Evolutionary conservation across 164 flowering plant genomes (phyloP).

Genomic region (Brasenia schreberi): DNA sequence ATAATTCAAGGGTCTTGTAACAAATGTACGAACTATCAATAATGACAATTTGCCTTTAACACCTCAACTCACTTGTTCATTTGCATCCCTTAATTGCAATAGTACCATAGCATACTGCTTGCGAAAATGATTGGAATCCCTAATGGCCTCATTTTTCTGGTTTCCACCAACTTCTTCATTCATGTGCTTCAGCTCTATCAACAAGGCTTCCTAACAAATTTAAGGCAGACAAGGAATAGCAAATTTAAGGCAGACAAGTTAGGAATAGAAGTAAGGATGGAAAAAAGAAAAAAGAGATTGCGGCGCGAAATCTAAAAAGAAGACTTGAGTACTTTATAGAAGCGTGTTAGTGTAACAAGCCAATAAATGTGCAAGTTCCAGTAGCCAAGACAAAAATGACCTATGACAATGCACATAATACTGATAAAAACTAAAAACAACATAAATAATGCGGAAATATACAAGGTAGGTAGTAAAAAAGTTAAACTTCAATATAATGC

Average conservation of each 20-base stretch:
- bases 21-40: background rate
- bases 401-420: too few species aligned
- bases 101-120: constrained; percentile 50
- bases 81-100: constrained; percentile 39
- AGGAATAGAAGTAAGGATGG: background rate
- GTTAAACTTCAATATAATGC: too few species aligned
- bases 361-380: too few species aligned
- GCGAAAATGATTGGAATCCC: constrained; percentile 35
- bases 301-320: too few species aligned
- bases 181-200: constrained; percentile 47
- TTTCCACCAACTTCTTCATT: constrained; percentile 41
- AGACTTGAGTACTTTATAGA: too few species aligned
- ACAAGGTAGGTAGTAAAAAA: too few species aligned
- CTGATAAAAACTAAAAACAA: too few species aligned
- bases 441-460: too few species aligned
- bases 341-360: too few species aligned
- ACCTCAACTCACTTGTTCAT: constrained; percentile 37
- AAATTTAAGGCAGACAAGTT: background rate
- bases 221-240: too few species aligned
- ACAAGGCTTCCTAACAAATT: constrained; percentile 32
- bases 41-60: background rate
- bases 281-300: background rate
- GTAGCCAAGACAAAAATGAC: too few species aligned
- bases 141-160: constrained; percentile 27
- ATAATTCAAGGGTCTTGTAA: background rate